phyloP scores from a whole-genome alignment of 108 stramenopile genomes.

The Cyclotella baltica region DNA sequence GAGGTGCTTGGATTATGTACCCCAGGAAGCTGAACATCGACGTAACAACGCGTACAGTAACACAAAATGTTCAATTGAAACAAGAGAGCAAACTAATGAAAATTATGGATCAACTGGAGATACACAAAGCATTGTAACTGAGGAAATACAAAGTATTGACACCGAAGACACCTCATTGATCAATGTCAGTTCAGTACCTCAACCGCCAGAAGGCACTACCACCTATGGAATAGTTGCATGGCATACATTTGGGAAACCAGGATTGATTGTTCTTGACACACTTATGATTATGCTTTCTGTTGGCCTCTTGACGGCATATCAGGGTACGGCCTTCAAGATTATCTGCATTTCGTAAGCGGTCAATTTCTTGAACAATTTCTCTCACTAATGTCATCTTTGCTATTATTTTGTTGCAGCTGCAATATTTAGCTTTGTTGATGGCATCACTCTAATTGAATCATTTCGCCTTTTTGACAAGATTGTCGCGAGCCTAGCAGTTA shows the following conservation, averaged over 20 bases:
- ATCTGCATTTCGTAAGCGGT: background rate
- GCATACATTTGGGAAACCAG: slow-evolving; percentile 67
- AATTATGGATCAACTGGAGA: background rate
- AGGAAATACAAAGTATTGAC: background rate
- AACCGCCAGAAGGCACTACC: slow-evolving; percentile 65
- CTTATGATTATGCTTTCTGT: slow-evolving; percentile 65
- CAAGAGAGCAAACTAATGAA: background rate
- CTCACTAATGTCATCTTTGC: too few species aligned
- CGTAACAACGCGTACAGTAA: too few species aligned
- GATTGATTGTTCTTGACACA: slow-evolving; percentile 63
- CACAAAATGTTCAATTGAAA: background rate
- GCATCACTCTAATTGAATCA: slow-evolving; percentile 62
- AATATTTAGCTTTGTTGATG: slow-evolving; percentile 61
- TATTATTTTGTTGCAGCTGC: slow-evolving; percentile 60
- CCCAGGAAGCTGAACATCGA: background rate
- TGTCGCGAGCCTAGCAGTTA: slow-evolving; percentile 56
- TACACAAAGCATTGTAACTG: background rate
- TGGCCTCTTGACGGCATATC: slow-evolving; percentile 73
- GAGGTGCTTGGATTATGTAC: slow-evolving; percentile 47
- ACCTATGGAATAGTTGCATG: slow-evolving; percentile 69
- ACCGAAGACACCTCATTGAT: too few species aligned
- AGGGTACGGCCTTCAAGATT: slow-evolving; percentile 29
- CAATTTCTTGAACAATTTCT: background rate
- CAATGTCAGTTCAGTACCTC: too few species aligned
- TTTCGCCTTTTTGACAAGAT: slow-evolving; percentile 45